Evolutionary conservation across 140 eudicot species (phyloP).

Genomic region (Stevia rebaudiana): DNA sequence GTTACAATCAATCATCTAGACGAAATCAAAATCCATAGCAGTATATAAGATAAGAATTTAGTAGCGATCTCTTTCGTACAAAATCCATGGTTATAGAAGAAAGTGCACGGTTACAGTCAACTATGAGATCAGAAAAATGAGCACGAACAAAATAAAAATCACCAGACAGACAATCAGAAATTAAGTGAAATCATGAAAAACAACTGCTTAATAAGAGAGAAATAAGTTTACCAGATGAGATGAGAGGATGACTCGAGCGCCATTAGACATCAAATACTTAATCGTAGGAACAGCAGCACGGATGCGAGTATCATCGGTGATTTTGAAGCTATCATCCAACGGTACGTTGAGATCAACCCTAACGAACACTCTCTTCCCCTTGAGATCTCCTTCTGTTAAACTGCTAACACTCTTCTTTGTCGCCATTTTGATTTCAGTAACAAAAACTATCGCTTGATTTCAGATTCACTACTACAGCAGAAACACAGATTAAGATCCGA

Average conservation of each 20-base stretch:
- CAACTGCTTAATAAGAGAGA: background rate
- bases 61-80: background rate
- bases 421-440: conserved; percentile 35
- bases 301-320: conserved; percentile 74
- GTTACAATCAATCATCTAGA: background rate
- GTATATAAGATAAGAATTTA: background rate
- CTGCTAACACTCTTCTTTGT: conserved; percentile 62
- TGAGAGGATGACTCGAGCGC: conserved; percentile 64
- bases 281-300: conserved; percentile 77
- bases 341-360: conserved; percentile 75
- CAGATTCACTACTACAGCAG: background rate
- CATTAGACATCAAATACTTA: conserved; percentile 54
- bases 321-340: conserved; percentile 54
- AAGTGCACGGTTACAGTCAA: background rate
- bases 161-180: background rate
- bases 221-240: conserved; percentile 47
- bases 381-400: conserved; percentile 54
- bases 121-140: background rate
- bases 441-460: background rate
- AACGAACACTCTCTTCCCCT: conserved; percentile 65
- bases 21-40: background rate
- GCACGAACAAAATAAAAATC: background rate
- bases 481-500: conserved; percentile 8
- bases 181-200: background rate
- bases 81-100: background rate